Base-by-base conservation (phyloP, 495 filamentous ascomycete genomes). In the Astrothelium macrocarpum region DNA sequence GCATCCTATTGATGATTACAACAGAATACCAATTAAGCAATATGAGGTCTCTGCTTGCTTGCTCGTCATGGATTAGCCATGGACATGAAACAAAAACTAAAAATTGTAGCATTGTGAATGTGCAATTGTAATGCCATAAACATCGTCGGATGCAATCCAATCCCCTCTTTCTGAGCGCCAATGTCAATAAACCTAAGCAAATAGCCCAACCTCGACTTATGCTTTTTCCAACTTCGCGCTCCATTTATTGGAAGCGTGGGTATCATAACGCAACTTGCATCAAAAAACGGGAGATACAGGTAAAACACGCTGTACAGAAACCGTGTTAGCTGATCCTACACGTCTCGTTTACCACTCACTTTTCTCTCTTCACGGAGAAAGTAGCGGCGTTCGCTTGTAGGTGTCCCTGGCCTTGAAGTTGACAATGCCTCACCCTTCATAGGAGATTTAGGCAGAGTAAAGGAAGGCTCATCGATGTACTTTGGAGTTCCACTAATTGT, bases 361-460 rank as follows among this genome's bases (percentile, higher is more conserved):
- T 70, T 62, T 42, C 16, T 77, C 71, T 62, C 86, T 20, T 76
- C 25, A 72, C 20, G 73, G 71, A 53, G 84, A 79, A 70, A 78
- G 16, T 9, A 74, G 46, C 72, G 70, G 53, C 85, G 65, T 42
- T 75, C 71, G 25, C 62, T 53, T 1, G 68, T 78, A 23, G 88
- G 89, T 32, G 87, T 89, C 1, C 80, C 73, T 0, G 89, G 88
- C 49, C 88, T 76, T 11, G 87, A 90, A 0, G 85, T 83, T 3
- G 86, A 86, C 25, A 85, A 68, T 2, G 77, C 80, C 32, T 84
- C 81, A 1, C 72, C 77, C 56, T 82, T 76, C 32, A 83, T 76
- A 1, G 85, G 80, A 5, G 68, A 66, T n/a, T 62, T 63, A 20
- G 62, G 53, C 7, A 64, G 59, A 36, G 71, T 71, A 0, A 80